These are phyloP conservation scores for Talaromyces thailandensis DNA, from an alignment of 495 filamentous ascomycete genomes.

Conservation along the genomic window DNA sequence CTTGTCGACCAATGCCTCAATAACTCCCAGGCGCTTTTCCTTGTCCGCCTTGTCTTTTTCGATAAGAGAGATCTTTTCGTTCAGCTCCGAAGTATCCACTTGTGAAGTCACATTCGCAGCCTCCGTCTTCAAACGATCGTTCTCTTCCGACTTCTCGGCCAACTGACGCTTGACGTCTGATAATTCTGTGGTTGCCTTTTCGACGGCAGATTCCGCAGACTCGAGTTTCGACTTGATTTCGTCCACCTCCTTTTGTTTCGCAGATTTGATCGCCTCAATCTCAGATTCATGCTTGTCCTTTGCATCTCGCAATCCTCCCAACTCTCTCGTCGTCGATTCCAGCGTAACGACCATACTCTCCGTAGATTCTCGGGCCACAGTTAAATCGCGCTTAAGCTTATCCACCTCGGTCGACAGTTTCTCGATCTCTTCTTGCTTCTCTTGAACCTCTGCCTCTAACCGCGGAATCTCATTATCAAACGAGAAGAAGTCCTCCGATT, in stretches of 20 bases:
- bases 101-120: constrained; percentile 32
- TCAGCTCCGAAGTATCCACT: constrained; percentile 6
- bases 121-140: constrained; percentile 36
- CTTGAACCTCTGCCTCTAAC: constrained; percentile 50
- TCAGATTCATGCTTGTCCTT: constrained; percentile 44
- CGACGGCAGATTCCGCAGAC: constrained; percentile 32
- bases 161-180: constrained; percentile 46
- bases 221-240: constrained; percentile 31
- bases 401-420: constrained; percentile 54
- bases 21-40: constrained; percentile 41
- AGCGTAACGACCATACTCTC: constrained; percentile 54
- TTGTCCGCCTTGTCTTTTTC: constrained; percentile 33
- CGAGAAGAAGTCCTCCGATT: constrained; percentile 77
- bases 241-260: constrained; percentile 28
- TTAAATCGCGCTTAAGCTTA: constrained; percentile 41
- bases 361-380: constrained; percentile 54
- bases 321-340: constrained; percentile 50
- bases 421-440: constrained; percentile 56
- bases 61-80: constrained; percentile 21
- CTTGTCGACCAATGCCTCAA: constrained; percentile 44
- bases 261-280: constrained; percentile 28
- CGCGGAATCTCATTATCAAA: constrained; percentile 70
- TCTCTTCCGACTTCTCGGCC: constrained; percentile 44
- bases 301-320: constrained; percentile 46
- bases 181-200: constrained; percentile 36